Evolutionary conservation across 2,329 filamentous ascomycete genomes (phyloP).

Genomic region (Xylaria sp.): DNA sequence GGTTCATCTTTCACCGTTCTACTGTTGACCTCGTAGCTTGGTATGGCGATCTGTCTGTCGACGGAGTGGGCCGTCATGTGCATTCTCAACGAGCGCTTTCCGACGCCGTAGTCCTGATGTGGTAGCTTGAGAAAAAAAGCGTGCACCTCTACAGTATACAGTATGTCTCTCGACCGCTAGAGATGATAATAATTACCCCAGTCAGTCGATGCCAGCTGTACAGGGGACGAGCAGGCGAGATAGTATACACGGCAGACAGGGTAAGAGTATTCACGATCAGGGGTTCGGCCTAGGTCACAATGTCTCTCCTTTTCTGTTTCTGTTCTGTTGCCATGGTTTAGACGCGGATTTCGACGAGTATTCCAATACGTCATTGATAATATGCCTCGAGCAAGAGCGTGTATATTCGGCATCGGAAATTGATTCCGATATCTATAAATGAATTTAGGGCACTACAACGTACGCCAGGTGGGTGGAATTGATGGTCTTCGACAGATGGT

Average conservation of each 20-base stretch:
- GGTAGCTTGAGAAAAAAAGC: not conserved
- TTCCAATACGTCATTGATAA: not conserved
- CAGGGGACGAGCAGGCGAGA: conserved; percentile 31
- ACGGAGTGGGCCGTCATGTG: conserved; percentile 21
- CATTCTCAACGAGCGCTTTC: conserved; percentile 21
- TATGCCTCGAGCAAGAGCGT: not conserved
- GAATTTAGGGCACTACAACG: not conserved
- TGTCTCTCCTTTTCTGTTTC: not conserved
- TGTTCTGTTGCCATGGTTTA: not conserved
- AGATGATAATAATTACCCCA: conserved; percentile 18
- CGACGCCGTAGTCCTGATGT: conserved; percentile 3
- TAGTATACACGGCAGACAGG: not conserved
- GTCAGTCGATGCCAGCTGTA: conserved; percentile 32
- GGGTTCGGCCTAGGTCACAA: conserved; percentile 5
- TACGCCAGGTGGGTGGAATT: not conserved
- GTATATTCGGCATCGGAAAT: not conserved
- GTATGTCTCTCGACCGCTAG: conserved; percentile 15
- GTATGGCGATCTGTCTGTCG: not conserved
- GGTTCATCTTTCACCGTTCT: conserved; percentile 13
- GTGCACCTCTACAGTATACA: not conserved
- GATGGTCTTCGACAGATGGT: conserved; percentile 14
- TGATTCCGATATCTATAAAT: not conserved
- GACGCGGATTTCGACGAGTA: not conserved
- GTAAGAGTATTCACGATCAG: conserved; percentile 7
- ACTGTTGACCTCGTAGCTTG: conserved; percentile 20